Conservation (phyloP, 1,284 basidiomycete genomes). For the Tetrapyrgos nigripes region DNA sequence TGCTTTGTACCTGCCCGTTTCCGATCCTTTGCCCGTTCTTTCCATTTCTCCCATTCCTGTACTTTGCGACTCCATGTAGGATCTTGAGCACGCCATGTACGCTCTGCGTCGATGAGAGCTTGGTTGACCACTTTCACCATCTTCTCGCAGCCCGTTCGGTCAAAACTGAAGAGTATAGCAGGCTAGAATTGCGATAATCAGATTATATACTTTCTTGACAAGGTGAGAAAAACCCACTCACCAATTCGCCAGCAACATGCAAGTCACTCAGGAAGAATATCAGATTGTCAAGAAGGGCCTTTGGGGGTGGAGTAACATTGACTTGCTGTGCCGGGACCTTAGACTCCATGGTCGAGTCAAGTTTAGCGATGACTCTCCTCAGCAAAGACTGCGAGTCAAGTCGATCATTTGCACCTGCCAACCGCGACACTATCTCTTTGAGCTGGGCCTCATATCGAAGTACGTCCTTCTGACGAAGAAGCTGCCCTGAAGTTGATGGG, state of each 20-base stretch:
- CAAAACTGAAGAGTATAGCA: constrained; percentile 71
- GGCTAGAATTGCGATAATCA: constrained; percentile 46
- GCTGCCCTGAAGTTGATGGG: constrained; percentile 18
- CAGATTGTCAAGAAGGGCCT: constrained; percentile 47
- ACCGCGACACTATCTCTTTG: constrained; percentile 47
- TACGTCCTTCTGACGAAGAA: constrained; percentile 64
- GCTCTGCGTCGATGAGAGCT: constrained; percentile 49
- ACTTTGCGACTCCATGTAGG: constrained; percentile 59
- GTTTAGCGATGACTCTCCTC: constrained; percentile 38
- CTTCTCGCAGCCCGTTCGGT: constrained; percentile 63
- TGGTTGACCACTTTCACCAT: constrained; percentile 49
- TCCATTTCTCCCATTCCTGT: constrained; percentile 58
- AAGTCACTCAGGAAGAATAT: constrained; percentile 62
- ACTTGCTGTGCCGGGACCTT: constrained; percentile 26
- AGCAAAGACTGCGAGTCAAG: constrained; percentile 42
- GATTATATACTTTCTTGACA: constrained; percentile 9
- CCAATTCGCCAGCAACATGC: constrained; percentile 54
- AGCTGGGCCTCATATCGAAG: constrained; percentile 61
- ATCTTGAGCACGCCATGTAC: constrained; percentile 52
- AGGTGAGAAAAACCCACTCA: constrained; percentile 37
- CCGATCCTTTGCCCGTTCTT: constrained; percentile 49
- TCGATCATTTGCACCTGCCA: constrained; percentile 46
- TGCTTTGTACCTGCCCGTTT: constrained; percentile 44
- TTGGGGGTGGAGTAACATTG: constrained; percentile 36
- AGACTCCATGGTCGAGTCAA: constrained; percentile 47